Percentiles rank a stretch among this genome's conserved stretches.
Evolutionary conservation across 139 green algal species (phyloP).

Genomic region (Asterochloris erici): DNA sequence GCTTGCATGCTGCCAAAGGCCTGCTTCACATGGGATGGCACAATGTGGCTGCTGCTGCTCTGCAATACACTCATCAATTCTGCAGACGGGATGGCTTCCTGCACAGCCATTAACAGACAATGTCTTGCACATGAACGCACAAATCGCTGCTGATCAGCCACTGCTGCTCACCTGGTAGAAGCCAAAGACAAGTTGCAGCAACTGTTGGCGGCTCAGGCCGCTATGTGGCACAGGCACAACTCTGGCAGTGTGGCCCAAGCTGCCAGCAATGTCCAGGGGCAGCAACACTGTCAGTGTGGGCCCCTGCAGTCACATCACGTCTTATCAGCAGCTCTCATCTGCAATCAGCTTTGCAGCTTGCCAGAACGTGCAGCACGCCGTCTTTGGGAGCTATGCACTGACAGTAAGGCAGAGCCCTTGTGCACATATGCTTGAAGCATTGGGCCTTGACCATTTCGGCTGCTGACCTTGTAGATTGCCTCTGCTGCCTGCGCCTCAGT

Average conservation of each 20-base stretch:
- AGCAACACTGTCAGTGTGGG: constrained; percentile 27
- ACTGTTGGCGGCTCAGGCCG: not conserved
- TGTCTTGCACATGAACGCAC: not conserved
- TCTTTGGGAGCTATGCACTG: no score
- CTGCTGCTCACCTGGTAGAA: constrained; percentile 12
- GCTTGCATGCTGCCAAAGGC: not conserved
- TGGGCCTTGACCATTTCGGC: no score
- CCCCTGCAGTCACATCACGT: not conserved
- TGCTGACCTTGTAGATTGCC: no score
- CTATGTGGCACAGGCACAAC: not conserved
- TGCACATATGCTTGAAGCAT: no score
- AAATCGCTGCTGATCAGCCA: not conserved
- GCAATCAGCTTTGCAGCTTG: no score
- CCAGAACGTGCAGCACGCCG: no score
- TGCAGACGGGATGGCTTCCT: not conserved
- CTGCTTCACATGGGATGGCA: not conserved
- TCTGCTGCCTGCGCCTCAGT: no score
- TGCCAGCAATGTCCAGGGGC: constrained; percentile 18
- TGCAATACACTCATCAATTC: constrained; percentile 13
- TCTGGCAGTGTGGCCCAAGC: constrained; percentile 16
- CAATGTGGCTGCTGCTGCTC: not conserved
- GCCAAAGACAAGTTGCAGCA: not conserved
- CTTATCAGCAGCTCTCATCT: not conserved
- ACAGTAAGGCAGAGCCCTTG: no score
- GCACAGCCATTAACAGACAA: not conserved